Conservation (phyloP, 768 basidiomycete genomes). For the Gymnopilus dilepis region DNA sequence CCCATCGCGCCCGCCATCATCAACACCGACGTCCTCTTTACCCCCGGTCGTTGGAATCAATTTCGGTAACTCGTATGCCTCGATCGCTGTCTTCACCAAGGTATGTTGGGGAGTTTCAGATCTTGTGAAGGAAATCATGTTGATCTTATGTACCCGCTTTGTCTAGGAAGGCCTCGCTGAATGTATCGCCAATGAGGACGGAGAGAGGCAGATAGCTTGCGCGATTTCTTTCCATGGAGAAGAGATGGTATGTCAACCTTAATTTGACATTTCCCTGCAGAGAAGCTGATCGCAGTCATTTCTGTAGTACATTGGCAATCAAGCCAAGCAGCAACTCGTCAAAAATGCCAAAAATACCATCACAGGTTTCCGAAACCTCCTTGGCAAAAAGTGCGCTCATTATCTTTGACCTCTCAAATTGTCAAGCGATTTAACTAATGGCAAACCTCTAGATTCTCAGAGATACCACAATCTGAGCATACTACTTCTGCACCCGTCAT, state of each 20-base stretch:
- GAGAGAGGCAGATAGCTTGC: constrained; percentile 96
- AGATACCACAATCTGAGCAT: constrained; percentile 60
- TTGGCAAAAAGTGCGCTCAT: constrained; percentile 82
- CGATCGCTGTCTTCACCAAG: constrained; percentile 95
- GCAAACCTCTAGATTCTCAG: constrained; percentile 63
- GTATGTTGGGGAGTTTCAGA: constrained; percentile 43
- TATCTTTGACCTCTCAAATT: neutral
- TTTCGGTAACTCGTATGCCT: constrained; percentile 94
- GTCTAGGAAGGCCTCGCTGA: constrained; percentile 86
- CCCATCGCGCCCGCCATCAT: constrained; percentile 29
- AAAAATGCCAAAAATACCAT: constrained; percentile 96
- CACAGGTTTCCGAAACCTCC: constrained; percentile 89
- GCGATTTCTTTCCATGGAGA: constrained; percentile 91
- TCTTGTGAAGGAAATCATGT: neutral
- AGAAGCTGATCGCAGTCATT: neutral
- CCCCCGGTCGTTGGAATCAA: constrained; percentile 91
- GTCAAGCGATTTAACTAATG: neutral
- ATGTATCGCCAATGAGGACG: constrained; percentile 98
- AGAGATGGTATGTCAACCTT: constrained; percentile 69
- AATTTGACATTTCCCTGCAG: constrained; percentile 3
- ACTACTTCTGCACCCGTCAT: constrained; percentile 73
- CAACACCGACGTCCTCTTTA: constrained; percentile 31
- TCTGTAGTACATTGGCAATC: constrained; percentile 90
- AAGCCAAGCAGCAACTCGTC: constrained; percentile 91
- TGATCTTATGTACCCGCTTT: constrained; percentile 6